phyloP scores from a whole-genome alignment of 2,329 filamentous ascomycete genomes.

The Xylariaceae sp. region DNA sequence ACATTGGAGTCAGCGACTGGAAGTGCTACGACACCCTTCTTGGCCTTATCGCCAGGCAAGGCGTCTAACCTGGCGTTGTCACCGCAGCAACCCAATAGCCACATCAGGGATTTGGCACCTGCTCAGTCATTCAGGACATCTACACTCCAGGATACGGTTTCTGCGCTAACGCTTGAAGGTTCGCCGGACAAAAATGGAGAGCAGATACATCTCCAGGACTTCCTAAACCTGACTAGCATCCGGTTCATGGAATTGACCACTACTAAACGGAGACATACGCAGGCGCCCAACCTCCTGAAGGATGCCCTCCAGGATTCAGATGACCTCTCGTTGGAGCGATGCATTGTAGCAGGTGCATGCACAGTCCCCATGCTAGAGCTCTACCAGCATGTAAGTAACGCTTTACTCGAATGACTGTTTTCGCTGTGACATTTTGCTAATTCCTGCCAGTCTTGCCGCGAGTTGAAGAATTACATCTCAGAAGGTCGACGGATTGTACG shows the following conservation, averaged over 20 bases:
- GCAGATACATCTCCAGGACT: constrained; percentile 80
- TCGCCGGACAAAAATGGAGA: constrained; percentile 50
- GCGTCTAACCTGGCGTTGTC: constrained; percentile 42
- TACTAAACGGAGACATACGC: constrained; percentile 84
- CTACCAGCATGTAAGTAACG: constrained; percentile 71
- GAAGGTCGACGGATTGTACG: constrained; percentile 86
- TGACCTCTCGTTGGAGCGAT: constrained; percentile 62
- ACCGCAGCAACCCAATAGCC: constrained; percentile 49
- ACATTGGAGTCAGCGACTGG: constrained; percentile 39
- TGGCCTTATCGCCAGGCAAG: constrained; percentile 45
- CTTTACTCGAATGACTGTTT: constrained; percentile 1
- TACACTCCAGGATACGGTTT: constrained; percentile 39
- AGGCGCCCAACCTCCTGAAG: constrained; percentile 50
- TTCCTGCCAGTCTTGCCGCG: constrained; percentile 64
- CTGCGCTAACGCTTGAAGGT: constrained; percentile 39
- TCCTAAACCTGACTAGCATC: constrained; percentile 91
- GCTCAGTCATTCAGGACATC: constrained; percentile 42
- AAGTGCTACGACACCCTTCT: constrained; percentile 38
- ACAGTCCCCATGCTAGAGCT: constrained; percentile 89
- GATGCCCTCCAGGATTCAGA: constrained; percentile 44
- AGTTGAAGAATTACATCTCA: constrained; percentile 94
- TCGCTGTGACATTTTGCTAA: constrained; percentile 26
- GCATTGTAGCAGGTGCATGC: constrained; percentile 82
- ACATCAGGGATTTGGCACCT: constrained; percentile 50
- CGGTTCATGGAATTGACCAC: constrained; percentile 99